Evolutionary conservation across 225 moss, liverwort and hornwort species (phyloP), one percentile per base, ranked within the genome.

Genomic region (Thuidium tamariscinum): DNA sequence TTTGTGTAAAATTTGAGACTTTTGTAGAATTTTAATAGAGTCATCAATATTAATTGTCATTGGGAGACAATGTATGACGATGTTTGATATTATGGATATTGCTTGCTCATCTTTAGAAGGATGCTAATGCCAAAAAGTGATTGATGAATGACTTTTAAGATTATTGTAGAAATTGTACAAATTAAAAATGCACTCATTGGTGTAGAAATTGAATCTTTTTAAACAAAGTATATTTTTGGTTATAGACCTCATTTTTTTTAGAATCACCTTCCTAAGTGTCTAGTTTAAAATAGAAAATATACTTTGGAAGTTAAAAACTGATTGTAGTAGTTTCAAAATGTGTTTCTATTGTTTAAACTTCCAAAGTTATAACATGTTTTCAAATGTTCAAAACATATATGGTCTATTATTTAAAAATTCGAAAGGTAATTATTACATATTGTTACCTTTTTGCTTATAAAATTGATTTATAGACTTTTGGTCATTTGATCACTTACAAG

Each of bases 401-500:
- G 7, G 9, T 11, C 1, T 66, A 36, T 36, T 36, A 5, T 10
- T 10, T 5, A 11, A 21, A 65, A 36, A 5, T 11, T 36, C 2
- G 11, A 21, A 66, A 66, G 19, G 20, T 66, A 36, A 19, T 15
- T 51, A 15, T 49, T 10, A 7, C 7, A 34, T 34, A 11, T 25
- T 64, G 10, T 20, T 5, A 11, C 4, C 0, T 36, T 36, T 21
- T 20, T 36, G n/a, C 10, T n/a, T 36, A 1, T 36, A 10, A 36
- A 65, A 23, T 66, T 66, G 36, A 20, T 36, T n/a, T 36, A 36
- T n/a, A 66, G 36, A 36, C 19, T 18, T 65, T n/a, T 1, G 13
- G 9, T 5, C 5, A 65, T 19, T n/a, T 16, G 1, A 2, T 32
- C 2, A 17, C 18, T 34, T 17, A 17, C 0, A 3, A 17, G 5